These are phyloP conservation scores for Calonectria hawksworthii DNA, from an alignment of 2,329 filamentous ascomycete species.

Conservation along the genomic window DNA sequence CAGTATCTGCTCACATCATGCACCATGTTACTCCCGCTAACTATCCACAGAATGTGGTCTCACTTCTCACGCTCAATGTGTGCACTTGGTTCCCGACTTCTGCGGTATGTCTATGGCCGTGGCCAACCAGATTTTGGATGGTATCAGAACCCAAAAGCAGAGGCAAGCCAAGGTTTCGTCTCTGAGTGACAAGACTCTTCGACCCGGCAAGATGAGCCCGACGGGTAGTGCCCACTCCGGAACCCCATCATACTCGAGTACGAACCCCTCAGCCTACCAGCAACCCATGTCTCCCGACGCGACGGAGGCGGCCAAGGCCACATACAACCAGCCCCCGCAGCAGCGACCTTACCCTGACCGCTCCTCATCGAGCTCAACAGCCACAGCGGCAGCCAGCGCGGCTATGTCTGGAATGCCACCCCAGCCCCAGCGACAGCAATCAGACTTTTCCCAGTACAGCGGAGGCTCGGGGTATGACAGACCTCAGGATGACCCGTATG, in stretches of 20 bases:
- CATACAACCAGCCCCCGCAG: slow-evolving; percentile 71
- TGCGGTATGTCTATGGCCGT: slow-evolving; percentile 99
- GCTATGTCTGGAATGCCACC: slow-evolving; percentile 67
- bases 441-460: slow-evolving; percentile 52
- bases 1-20: slow-evolving; percentile 48
- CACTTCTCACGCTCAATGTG: slow-evolving; percentile 91
- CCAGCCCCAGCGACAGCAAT: slow-evolving; percentile 49
- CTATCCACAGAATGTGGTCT: slow-evolving; percentile 81
- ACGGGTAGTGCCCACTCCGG: slow-evolving; percentile 51
- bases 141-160: slow-evolving; percentile 84
- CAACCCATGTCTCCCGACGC: slow-evolving; percentile 60
- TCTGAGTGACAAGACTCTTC: slow-evolving; percentile 77
- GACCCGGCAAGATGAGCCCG: slow-evolving; percentile 64
- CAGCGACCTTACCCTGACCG: slow-evolving; percentile 66
- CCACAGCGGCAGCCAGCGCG: slow-evolving; percentile 69
- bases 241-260: slow-evolving; percentile 53
- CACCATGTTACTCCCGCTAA: slow-evolving; percentile 37
- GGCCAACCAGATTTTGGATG: slow-evolving; percentile 92
- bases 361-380: slow-evolving; percentile 67
- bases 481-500: slow-evolving; percentile 53
- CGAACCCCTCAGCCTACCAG: slow-evolving; percentile 42
- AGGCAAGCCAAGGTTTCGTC: slow-evolving; percentile 69
- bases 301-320: slow-evolving; percentile 74
- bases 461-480: slow-evolving; percentile 48
- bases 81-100: slow-evolving; percentile 97